Evolutionary conservation across 345 rosid species (phyloP).

Genomic region (Ailanthus altissimus): DNA sequence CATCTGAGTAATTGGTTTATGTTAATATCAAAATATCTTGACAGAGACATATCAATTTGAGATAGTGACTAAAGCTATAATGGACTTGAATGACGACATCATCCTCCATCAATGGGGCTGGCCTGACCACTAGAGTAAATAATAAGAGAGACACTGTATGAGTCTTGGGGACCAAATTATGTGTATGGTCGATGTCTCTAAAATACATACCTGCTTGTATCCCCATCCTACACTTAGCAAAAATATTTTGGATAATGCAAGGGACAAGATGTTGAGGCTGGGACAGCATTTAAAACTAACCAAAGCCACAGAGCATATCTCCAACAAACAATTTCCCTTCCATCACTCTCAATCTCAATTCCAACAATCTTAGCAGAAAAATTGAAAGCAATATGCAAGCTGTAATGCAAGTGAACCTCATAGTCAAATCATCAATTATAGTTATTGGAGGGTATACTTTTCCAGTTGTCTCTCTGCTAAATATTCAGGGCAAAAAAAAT

Average conservation of each 20-base stretch:
- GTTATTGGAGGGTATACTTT: not conserved
- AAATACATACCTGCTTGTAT: not conserved
- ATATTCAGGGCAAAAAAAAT: conserved; percentile 6
- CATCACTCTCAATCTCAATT: conserved; percentile 18
- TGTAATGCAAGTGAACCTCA: conserved; percentile 19
- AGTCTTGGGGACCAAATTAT: not conserved
- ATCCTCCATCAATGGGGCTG: conserved; percentile 7
- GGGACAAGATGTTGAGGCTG: not conserved
- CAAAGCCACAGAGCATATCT: conserved; percentile 13
- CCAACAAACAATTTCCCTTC: conserved; percentile 9
- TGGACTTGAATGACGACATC: conserved; percentile 12
- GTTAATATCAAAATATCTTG: not conserved
- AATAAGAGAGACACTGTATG: not conserved
- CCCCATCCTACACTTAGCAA: conserved; percentile 2
- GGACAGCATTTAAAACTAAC: conserved; percentile 9
- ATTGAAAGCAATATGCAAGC: conserved; percentile 21
- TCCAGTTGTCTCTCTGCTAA: conserved; percentile 23
- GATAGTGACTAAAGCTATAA: conserved; percentile 13
- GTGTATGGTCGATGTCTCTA: conserved; percentile 25
- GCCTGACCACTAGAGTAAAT: conserved; percentile 5
- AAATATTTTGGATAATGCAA: not conserved
- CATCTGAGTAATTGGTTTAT: conserved; percentile 1
- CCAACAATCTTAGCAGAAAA: conserved; percentile 18
- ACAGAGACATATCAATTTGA: not conserved
- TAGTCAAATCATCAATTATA: conserved; percentile 16